Conservation (phyloP, 163 green algal genomes). For the Scenedesmus sp. region DNA sequence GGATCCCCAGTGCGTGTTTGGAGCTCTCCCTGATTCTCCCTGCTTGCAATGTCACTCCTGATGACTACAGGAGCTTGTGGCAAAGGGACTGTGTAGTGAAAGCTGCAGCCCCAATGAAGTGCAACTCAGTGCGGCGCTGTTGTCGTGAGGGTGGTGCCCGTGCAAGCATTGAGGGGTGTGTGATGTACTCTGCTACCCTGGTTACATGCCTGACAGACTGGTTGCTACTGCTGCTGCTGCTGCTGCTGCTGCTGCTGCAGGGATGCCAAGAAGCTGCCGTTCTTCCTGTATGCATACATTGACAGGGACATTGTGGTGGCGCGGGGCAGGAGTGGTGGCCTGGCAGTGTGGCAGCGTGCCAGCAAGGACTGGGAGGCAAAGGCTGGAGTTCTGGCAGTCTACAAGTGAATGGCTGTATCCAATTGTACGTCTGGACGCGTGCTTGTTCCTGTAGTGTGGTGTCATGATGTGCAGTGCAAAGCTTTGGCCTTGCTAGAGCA, state of each 20-base stretch:
- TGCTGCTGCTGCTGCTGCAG: constrained; percentile 27
- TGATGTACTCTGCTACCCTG: too few species aligned
- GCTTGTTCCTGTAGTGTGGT: background rate
- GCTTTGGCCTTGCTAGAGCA: too few species aligned
- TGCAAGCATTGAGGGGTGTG: too few species aligned
- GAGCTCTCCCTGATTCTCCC: too few species aligned
- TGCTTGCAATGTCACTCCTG: background rate
- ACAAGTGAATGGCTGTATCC: constrained; percentile 53
- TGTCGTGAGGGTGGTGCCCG: too few species aligned
- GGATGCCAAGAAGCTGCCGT: constrained; percentile 66
- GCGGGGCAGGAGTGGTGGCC: constrained; percentile 69
- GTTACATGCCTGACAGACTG: too few species aligned
- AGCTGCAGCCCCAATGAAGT: too few species aligned
- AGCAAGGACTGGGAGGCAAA: constrained; percentile 70
- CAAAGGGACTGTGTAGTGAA: too few species aligned
- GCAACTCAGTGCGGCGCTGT: background rate
- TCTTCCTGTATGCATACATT: constrained; percentile 77
- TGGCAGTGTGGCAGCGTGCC: constrained; percentile 73
- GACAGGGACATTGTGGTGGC: constrained; percentile 70
- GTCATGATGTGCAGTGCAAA: background rate
- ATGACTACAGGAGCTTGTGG: too few species aligned
- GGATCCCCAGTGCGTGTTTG: constrained; percentile 57
- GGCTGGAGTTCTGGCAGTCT: constrained; percentile 65
- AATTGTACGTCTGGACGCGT: too few species aligned
- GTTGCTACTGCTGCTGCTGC: constrained; percentile 2